These are phyloP conservation scores for Mycosphaerelloides madeirae DNA, from an alignment of 2,329 filamentous ascomycete species.

Conservation along the genomic window DNA sequence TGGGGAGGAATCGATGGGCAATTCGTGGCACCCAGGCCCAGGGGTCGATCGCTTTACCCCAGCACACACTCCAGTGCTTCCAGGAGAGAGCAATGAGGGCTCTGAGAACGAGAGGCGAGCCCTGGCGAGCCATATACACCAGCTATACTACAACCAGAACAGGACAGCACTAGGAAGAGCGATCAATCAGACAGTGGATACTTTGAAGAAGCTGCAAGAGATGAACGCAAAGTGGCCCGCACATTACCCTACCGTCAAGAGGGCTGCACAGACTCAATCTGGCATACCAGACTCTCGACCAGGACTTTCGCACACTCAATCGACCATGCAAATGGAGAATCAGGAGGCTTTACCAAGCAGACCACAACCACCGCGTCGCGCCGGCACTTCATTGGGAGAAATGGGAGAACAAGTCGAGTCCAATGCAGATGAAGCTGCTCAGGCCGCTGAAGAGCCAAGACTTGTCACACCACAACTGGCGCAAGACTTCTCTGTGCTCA, in stretches of 20 bases:
- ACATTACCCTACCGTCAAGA: constrained; percentile 82
- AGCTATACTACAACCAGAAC: constrained; percentile 93
- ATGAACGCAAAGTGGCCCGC: constrained; percentile 92
- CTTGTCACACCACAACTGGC: constrained; percentile 88
- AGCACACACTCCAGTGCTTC: constrained; percentile 48
- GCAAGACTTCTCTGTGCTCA: constrained; percentile 92
- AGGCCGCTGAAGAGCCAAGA: constrained; percentile 65
- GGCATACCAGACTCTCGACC: constrained; percentile 55
- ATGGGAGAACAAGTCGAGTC: constrained; percentile 64
- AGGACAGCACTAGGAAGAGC: constrained; percentile 79
- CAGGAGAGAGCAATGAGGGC: constrained; percentile 45
- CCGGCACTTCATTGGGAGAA: constrained; percentile 64
- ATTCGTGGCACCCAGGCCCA: constrained; percentile 52
- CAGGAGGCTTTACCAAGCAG: constrained; percentile 39
- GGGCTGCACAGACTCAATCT: constrained; percentile 44
- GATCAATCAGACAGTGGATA: constrained; percentile 80
- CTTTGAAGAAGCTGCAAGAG: constrained; percentile 75
- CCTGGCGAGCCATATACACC: constrained; percentile 79
- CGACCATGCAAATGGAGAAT: constrained; percentile 50
- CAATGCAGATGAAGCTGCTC: constrained; percentile 57
- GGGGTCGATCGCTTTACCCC: constrained; percentile 56
- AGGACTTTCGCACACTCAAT: constrained; percentile 59
- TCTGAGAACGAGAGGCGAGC: constrained; percentile 61
- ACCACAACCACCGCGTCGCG: constrained; percentile 57
- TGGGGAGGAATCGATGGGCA: constrained; percentile 54